These are phyloP conservation scores for Zymoseptoria tritici DNA, from an alignment of 2,329 filamentous ascomycete species.

Conservation along the genomic window DNA sequence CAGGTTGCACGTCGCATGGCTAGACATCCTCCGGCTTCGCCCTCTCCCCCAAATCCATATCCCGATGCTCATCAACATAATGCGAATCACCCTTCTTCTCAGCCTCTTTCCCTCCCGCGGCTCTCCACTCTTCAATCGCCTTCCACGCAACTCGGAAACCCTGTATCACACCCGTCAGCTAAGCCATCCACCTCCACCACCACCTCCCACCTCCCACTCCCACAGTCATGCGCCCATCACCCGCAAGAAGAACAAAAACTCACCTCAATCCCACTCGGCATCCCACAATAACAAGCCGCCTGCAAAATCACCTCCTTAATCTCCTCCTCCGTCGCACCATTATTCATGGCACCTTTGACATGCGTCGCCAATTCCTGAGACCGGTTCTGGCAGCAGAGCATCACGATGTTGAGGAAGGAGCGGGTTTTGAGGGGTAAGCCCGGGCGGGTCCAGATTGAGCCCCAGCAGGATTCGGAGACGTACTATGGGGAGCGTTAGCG, in stretches of 20 bases:
- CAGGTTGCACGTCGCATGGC: too few relatives aligned
- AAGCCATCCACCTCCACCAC: too few relatives aligned
- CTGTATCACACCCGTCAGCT: conserved; percentile 39
- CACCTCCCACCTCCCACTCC: neutral
- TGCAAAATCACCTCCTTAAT: conserved; percentile 53
- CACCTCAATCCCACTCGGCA: conserved; percentile 46
- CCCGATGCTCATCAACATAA: conserved; percentile 8
- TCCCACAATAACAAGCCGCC: conserved; percentile 46
- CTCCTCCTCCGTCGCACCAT: conserved; percentile 54
- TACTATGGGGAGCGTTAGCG: conserved; percentile 16
- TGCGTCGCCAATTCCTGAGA: conserved; percentile 54
- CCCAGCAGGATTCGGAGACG: conserved; percentile 59
- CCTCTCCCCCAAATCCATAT: conserved; percentile 16
- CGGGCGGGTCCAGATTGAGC: conserved; percentile 55
- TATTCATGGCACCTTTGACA: conserved; percentile 55
- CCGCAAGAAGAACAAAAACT: neutral
- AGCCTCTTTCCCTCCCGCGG: conserved; percentile 25
- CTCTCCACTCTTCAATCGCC: conserved; percentile 46
- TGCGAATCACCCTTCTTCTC: conserved; percentile 6
- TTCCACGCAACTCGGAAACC: conserved; percentile 47
- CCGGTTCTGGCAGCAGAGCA: conserved; percentile 56
- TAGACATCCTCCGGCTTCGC: conserved; percentile 7
- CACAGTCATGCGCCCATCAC: too few relatives aligned
- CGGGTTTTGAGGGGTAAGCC: conserved; percentile 55
- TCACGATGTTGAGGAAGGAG: conserved; percentile 56